Percentiles rank a stretch among this genome's conserved stretches.
Conservation (phyloP, 139 green algal species). For the Chlamydomonas incerta region DNA sequence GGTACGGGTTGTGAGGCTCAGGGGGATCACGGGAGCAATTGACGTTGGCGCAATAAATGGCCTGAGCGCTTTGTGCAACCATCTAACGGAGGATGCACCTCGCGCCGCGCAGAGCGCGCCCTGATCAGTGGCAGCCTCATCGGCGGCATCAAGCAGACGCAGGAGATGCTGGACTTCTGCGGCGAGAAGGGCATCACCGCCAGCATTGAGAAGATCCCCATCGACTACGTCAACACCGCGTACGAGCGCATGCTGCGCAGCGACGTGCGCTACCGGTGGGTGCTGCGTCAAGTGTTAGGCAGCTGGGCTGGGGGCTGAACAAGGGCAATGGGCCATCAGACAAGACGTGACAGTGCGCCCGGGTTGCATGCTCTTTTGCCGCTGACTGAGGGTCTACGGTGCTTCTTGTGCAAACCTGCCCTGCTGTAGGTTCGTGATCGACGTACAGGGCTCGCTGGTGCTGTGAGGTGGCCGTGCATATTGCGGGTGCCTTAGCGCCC, state of each 20-base stretch:
- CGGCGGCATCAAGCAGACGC: conserved; percentile 78
- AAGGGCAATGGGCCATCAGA: no score
- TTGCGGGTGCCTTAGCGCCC: no score
- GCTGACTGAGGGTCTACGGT: no score
- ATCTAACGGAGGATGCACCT: no score
- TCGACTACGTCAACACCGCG: conserved; percentile 76
- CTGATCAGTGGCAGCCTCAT: conserved; percentile 67
- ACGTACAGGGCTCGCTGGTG: conserved; percentile 64
- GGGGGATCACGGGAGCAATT: no score
- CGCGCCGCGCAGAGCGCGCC: conserved; percentile 3
- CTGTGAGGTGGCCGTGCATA: no score
- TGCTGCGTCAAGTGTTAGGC: background rate
- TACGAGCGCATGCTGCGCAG: conserved; percentile 71
- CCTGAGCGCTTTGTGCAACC: no score
- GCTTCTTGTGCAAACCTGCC: background rate
- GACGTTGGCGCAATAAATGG: no score
- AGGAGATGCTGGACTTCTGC: conserved; percentile 87
- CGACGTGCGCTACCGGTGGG: conserved; percentile 73
- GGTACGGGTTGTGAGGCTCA: no score
- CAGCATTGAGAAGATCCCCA: conserved; percentile 48
- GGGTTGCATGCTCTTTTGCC: background rate
- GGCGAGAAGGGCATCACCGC: conserved; percentile 68
- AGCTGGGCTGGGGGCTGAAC: background rate
- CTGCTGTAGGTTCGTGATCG: conserved; percentile 68
- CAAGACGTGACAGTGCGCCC: background rate